Conservation (phyloP, 495 filamentous ascomycete genomes). For the Massariosphaeria phaeospora region DNA sequence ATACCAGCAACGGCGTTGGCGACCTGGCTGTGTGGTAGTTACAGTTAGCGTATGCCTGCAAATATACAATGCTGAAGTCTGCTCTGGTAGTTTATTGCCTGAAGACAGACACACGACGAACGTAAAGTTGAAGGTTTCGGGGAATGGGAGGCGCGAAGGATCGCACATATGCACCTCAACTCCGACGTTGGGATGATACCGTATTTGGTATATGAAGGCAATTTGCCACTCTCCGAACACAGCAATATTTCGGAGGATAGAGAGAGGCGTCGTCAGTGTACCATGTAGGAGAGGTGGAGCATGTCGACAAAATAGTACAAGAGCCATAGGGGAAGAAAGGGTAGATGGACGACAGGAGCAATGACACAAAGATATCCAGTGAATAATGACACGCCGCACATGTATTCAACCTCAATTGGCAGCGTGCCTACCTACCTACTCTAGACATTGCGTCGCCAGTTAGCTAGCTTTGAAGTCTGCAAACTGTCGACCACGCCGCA, state of each 20-base stretch:
- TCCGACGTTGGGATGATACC: constrained; percentile 28
- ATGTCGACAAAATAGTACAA: neutral
- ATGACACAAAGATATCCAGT: constrained; percentile 4
- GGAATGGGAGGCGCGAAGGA: neutral
- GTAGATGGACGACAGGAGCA: neutral
- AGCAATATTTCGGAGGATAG: neutral
- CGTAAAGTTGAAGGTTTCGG: constrained; percentile 3
- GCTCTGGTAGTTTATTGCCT: neutral
- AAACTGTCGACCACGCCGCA: constrained; percentile 1
- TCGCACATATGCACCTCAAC: constrained; percentile 21
- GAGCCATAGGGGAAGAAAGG: constrained; percentile 1
- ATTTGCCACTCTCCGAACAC: no score
- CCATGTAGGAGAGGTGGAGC: neutral
- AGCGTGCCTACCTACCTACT: neutral
- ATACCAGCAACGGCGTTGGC: constrained; percentile 43
- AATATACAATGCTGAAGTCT: neutral
- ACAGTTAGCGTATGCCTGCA: constrained; percentile 7
- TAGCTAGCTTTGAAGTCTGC: constrained; percentile 3
- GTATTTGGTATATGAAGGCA: no score
- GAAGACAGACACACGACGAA: constrained; percentile 17
- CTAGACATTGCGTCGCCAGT: neutral
- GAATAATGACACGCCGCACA: neutral
- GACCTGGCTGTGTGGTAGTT: constrained; percentile 31
- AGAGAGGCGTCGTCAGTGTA: neutral
- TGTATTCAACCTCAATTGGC: constrained; percentile 5